Evolutionary conservation across 768 basidiomycete species (phyloP).

Genomic region (Lactarius indigo): DNA sequence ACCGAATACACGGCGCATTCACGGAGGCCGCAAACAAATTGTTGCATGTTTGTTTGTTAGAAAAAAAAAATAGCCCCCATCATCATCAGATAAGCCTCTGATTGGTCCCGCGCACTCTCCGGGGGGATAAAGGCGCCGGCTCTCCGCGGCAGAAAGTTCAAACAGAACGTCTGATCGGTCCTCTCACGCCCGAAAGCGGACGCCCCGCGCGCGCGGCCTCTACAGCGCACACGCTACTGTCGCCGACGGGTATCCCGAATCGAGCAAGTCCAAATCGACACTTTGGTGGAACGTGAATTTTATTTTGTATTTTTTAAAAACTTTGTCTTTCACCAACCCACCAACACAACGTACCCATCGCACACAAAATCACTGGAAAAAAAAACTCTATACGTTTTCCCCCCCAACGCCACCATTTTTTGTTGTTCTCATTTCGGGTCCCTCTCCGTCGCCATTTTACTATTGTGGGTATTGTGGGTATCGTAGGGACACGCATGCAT

Average conservation of each 20-base stretch:
- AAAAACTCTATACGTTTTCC: not conserved
- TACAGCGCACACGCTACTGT: constrained; percentile 5
- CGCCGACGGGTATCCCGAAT: constrained; percentile 14
- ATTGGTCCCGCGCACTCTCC: constrained; percentile 22
- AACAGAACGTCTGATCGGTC: constrained; percentile 28
- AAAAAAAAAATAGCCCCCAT: constrained; percentile 11
- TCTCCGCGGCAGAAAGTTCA: constrained; percentile 23
- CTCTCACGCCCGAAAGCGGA: constrained; percentile 18
- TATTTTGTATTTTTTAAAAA: not conserved
- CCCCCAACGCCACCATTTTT: not conserved
- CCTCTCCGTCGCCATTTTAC: not conserved
- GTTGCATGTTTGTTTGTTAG: constrained; percentile 6
- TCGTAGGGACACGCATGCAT: not conserved
- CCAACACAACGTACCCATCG: not conserved
- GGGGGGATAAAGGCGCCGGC: constrained; percentile 18
- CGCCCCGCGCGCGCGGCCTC: constrained; percentile 19
- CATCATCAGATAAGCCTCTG: constrained; percentile 25
- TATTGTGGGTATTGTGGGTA: not conserved
- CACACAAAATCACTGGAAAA: not conserved
- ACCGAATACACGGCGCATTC: constrained; percentile 9
- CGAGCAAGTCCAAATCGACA: constrained; percentile 7
- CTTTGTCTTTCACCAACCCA: not conserved
- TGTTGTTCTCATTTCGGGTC: not conserved
- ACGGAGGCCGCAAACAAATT: constrained; percentile 19
- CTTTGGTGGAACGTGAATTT: not conserved